These are phyloP conservation scores for Prunus kanzakura DNA, from an alignment of 306 rosid genomes.

Conservation along the genomic window DNA sequence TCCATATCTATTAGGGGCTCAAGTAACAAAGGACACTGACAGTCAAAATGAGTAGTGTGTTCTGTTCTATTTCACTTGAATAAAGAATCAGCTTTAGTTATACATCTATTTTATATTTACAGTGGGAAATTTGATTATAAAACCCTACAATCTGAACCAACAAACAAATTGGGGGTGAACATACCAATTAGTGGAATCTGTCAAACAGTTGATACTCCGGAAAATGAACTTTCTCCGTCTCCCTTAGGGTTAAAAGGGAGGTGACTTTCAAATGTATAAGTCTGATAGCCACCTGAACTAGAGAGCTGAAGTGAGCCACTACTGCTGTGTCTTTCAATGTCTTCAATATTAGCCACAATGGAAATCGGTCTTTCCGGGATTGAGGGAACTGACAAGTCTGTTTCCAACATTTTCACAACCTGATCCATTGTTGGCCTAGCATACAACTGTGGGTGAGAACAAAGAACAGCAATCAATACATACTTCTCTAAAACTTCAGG, in stretches of 20 bases:
- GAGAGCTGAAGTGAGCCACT: slow-evolving; percentile 53
- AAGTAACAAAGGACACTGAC: background rate
- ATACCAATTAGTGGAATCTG: slow-evolving; percentile 29
- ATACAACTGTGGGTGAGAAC: slow-evolving; percentile 90
- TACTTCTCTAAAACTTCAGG: slow-evolving; percentile 76
- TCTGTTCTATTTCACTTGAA: slow-evolving; percentile 8
- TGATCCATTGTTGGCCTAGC: slow-evolving; percentile 99
- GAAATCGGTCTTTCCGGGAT: slow-evolving; percentile 77
- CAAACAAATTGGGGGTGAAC: slow-evolving; percentile 17
- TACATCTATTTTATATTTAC: slow-evolving; percentile 39
- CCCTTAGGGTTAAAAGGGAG: slow-evolving; percentile 29
- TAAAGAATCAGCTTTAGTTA: slow-evolving; percentile 32
- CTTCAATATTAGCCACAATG: slow-evolving; percentile 59
- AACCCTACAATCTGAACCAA: slow-evolving; percentile 31
- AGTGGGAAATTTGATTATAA: slow-evolving; percentile 21
- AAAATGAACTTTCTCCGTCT: slow-evolving; percentile 32
- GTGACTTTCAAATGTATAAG: slow-evolving; percentile 35
- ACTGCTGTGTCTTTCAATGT: slow-evolving; percentile 69
- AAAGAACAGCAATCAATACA: slow-evolving; percentile 74
- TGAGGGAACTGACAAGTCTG: slow-evolving; percentile 70
- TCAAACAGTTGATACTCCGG: slow-evolving; percentile 20
- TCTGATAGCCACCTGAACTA: slow-evolving; percentile 59
- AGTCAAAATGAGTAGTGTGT: background rate
- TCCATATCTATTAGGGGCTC: slow-evolving; percentile 5
- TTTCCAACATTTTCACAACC: slow-evolving; percentile 90